Evolutionary conservation across 768 basidiomycete genomes (phyloP).

Genomic region (Phylloporus sp.): DNA sequence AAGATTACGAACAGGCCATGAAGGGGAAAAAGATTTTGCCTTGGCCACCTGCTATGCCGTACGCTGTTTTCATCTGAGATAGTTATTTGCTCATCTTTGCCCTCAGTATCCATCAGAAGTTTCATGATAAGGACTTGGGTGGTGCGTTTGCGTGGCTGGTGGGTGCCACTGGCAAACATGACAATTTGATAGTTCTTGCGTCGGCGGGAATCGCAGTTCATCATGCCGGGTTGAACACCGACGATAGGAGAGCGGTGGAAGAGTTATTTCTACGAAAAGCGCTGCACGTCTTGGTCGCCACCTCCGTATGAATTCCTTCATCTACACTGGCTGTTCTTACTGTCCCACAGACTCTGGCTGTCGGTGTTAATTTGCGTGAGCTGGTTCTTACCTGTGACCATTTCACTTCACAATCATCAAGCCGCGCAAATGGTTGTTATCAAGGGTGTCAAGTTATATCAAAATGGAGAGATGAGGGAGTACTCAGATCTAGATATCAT

Average conservation of each 20-base stretch:
- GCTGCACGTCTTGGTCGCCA: constrained; percentile 70
- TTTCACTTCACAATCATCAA: constrained; percentile 25
- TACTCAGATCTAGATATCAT: constrained; percentile 91
- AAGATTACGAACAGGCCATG: constrained; percentile 59
- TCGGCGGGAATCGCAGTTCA: constrained; percentile 79
- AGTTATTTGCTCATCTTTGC: not conserved
- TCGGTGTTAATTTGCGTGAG: constrained; percentile 92
- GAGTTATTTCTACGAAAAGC: constrained; percentile 60
- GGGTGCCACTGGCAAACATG: not conserved
- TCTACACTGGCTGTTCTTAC: constrained; percentile 3
- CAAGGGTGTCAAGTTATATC: constrained; percentile 81
- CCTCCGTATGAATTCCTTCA: constrained; percentile 54
- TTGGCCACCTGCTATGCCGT: constrained; percentile 64
- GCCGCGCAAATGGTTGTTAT: constrained; percentile 93
- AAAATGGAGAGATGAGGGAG: constrained; percentile 63
- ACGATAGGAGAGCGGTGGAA: constrained; percentile 74
- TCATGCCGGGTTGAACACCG: constrained; percentile 76
- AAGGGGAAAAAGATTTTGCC: constrained; percentile 49
- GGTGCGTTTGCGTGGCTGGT: constrained; percentile 22
- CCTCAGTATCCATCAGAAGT: constrained; percentile 51
- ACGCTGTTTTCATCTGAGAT: not conserved
- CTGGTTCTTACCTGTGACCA: constrained; percentile 2
- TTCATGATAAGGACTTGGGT: constrained; percentile 63
- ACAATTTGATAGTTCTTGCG: constrained; percentile 49
- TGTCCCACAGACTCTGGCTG: constrained; percentile 75